These are phyloP conservation scores for Mortierella sp. DNA, from an alignment of 371 early-diverging fungal genomes.

Conservation along the genomic window DNA sequence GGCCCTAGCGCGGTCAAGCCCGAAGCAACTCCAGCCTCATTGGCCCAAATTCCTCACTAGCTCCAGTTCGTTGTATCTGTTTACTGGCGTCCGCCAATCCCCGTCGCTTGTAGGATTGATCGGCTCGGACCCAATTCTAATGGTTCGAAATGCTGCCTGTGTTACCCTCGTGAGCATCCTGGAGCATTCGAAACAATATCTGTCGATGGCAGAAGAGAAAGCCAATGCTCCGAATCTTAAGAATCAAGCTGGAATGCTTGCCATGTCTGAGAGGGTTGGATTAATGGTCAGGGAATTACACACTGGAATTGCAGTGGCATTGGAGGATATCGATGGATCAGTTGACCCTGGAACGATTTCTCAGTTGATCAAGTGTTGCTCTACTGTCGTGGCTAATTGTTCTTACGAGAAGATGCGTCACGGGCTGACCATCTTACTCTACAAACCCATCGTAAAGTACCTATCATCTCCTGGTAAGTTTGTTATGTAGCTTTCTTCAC, in stretches of 20 bases:
- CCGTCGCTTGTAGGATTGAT: conserved; percentile 35
- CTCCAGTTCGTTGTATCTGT: conserved; percentile 20
- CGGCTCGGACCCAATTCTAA: conserved; percentile 37
- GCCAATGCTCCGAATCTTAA: conserved; percentile 10
- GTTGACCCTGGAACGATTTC: conserved; percentile 18
- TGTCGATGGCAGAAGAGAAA: conserved; percentile 53
- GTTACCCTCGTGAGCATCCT: conserved; percentile 37
- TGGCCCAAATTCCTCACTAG: conserved; percentile 45
- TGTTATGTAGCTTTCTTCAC: neutral
- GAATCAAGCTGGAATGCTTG: conserved; percentile 30
- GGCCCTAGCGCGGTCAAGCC: conserved; percentile 25
- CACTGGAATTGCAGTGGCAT: conserved; percentile 22
- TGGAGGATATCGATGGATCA: conserved; percentile 20
- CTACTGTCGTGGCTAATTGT: conserved; percentile 29
- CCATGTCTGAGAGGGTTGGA: conserved; percentile 42
- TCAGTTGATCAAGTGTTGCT: conserved; percentile 44
- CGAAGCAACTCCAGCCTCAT: conserved; percentile 49
- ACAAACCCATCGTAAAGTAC: conserved; percentile 25
- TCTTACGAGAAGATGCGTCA: conserved; percentile 41
- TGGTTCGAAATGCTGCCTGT: conserved; percentile 38
- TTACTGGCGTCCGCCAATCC: conserved; percentile 16
- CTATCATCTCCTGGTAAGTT: conserved; percentile 23
- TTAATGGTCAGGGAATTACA: conserved; percentile 38
- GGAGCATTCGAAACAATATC: conserved; percentile 45
- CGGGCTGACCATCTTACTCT: conserved; percentile 16